Percentiles rank a stretch among this genome's conserved stretches.
Conservation (phyloP, 2,329 filamentous ascomycete species). For the Ophidiomyces ophidiicola region DNA sequence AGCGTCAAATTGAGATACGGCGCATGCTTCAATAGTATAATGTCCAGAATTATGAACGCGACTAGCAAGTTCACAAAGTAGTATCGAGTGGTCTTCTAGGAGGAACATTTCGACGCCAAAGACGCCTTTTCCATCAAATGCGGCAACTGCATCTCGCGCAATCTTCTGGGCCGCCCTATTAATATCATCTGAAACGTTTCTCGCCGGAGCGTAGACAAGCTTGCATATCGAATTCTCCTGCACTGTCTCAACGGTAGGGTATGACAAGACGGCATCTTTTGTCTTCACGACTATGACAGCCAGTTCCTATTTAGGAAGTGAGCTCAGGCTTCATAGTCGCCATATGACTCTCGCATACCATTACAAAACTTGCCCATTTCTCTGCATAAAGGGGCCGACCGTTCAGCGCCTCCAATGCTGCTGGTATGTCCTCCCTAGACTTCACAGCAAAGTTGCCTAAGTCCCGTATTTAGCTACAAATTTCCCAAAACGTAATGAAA, state of each 20-base stretch:
- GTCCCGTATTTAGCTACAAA: background rate
- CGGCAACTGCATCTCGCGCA: constrained; percentile 64
- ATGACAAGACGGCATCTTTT: constrained; percentile 60
- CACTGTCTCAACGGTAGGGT: constrained; percentile 84
- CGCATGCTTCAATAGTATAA: constrained; percentile 85
- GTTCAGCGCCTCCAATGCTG: constrained; percentile 58
- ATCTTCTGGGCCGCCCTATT: constrained; percentile 59
- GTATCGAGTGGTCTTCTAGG: constrained; percentile 55
- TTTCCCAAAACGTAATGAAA: constrained; percentile 9
- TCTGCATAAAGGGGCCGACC: constrained; percentile 69
- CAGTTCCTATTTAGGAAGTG: constrained; percentile 45
- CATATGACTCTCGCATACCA: constrained; percentile 28
- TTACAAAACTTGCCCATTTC: constrained; percentile 72
- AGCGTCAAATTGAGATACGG: constrained; percentile 81
- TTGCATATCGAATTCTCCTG: constrained; percentile 96
- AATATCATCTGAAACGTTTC: constrained; percentile 51
- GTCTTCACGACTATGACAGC: constrained; percentile 93
- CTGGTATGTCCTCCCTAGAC: constrained; percentile 46
- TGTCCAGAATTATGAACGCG: constrained; percentile 85
- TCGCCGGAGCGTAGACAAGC: constrained; percentile 73
- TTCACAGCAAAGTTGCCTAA: constrained; percentile 55
- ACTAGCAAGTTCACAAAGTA: constrained; percentile 80
- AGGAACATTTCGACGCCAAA: constrained; percentile 97
- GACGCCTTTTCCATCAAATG: constrained; percentile 76
- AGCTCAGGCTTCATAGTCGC: background rate